phyloP scores from a whole-genome alignment of 495 filamentous ascomycete genomes.

The Hyaloscypha variabilis region DNA sequence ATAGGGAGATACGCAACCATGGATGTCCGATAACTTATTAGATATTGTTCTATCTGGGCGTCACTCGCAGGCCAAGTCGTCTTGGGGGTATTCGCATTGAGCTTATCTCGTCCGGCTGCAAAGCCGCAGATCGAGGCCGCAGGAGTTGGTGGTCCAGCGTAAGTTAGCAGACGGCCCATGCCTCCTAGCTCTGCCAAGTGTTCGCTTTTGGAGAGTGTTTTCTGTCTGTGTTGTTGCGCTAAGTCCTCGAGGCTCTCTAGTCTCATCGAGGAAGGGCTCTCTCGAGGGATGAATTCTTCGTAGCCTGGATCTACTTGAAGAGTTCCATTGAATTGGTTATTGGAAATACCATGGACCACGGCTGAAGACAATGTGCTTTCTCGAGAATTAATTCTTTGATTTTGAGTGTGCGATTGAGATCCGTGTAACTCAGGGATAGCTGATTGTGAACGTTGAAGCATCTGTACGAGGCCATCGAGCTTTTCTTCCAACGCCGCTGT shows the following conservation, averaged over 20 bases:
- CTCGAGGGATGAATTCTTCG: background rate
- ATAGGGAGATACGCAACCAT: constrained; percentile 9
- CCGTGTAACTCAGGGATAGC: background rate
- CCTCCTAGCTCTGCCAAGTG: background rate
- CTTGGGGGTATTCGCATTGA: background rate
- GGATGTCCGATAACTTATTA: background rate
- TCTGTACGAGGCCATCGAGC: constrained; percentile 14
- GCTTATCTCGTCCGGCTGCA: background rate
- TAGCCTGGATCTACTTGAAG: background rate
- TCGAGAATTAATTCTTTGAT: background rate
- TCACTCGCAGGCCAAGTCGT: constrained; percentile 1
- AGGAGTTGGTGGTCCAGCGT: background rate
- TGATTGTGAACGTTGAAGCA: constrained; percentile 9
- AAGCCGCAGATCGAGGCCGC: background rate
- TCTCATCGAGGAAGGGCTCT: background rate
- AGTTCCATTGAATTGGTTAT: background rate
- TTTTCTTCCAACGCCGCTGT: constrained; percentile 14
- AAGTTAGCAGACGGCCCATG: background rate
- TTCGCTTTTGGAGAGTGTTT: background rate
- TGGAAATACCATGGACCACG: too few relatives aligned
- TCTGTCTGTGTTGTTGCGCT: background rate
- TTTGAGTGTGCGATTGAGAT: background rate
- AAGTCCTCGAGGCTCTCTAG: background rate
- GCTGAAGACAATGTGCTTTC: background rate
- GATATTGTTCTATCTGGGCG: background rate